phyloP scores from a whole-genome alignment of 345 rosid species.

The Jatropha curcas region DNA sequence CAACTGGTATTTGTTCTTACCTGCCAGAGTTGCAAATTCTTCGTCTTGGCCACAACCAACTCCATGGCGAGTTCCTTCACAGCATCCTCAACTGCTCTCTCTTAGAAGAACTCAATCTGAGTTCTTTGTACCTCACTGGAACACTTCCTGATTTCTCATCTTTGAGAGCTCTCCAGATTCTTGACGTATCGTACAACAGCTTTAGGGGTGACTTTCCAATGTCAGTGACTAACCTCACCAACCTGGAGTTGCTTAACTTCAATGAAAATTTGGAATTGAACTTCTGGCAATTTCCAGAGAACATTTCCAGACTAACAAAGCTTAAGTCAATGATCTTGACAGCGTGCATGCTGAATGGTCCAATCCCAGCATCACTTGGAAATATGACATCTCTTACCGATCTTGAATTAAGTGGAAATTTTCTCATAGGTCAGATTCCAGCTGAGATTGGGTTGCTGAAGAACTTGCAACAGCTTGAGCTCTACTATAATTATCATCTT shows the following conservation, averaged over 20 bases:
- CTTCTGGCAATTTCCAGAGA: conserved; percentile 33
- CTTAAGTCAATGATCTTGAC: conserved; percentile 62
- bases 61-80: conserved; percentile 52
- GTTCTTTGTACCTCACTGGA: conserved; percentile 15
- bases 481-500: conserved; percentile 64
- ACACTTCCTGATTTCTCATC: conserved; percentile 32
- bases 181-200: conserved; percentile 28
- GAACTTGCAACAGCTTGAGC: conserved; percentile 73
- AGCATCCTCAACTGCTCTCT: conserved; percentile 63
- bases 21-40: conserved; percentile 64
- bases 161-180: conserved; percentile 19
- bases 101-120: conserved; percentile 45
- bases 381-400: conserved; percentile 81
- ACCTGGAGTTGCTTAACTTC: conserved; percentile 32
- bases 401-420: conserved; percentile 82
- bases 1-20: conserved; percentile 61
- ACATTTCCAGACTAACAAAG: conserved; percentile 41
- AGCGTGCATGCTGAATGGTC: conserved; percentile 64
- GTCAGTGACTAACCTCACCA: conserved; percentile 27
- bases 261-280: conserved; percentile 25
- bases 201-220: conserved; percentile 32
- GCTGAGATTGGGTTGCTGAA: conserved; percentile 64
- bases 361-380: conserved; percentile 72
- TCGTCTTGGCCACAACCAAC: conserved; percentile 54
- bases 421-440: conserved; percentile 64